Conservation (phyloP, 108 stramenopile genomes). For the Cyclotella atomus region DNA sequence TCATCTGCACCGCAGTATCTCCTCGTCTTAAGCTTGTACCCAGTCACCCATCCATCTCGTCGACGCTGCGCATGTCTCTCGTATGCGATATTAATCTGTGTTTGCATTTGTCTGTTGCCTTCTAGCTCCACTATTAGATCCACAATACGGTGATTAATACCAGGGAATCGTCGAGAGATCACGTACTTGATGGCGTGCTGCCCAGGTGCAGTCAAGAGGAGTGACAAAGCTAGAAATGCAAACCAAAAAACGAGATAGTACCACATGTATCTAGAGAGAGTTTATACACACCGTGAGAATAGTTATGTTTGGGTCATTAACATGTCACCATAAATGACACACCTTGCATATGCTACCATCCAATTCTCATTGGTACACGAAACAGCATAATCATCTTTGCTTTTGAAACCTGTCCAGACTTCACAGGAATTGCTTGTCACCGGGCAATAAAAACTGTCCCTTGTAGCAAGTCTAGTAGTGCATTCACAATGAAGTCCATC, state of each 20-base stretch:
- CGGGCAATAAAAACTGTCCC: constrained; percentile 24
- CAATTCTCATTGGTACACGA: constrained; percentile 20
- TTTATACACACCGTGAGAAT: too few relatives aligned
- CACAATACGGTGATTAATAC: constrained; percentile 25
- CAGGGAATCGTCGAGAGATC: constrained; percentile 14
- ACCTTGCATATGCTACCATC: constrained; percentile 13
- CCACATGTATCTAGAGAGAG: too few relatives aligned
- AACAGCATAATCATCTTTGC: constrained; percentile 14
- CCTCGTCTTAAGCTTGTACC: constrained; percentile 31
- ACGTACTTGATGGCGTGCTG: constrained; percentile 33
- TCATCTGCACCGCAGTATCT: not conserved
- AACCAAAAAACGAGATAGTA: constrained; percentile 26
- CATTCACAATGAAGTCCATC: constrained; percentile 2
- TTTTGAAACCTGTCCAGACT: not conserved
- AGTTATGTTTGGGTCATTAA: too few relatives aligned
- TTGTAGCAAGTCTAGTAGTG: not conserved
- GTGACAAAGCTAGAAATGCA: not conserved
- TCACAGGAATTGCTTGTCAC: constrained; percentile 8
- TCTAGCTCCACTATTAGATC: constrained; percentile 24
- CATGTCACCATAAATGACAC: too few relatives aligned
- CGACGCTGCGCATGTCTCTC: constrained; percentile 12
- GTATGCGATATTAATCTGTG: not conserved
- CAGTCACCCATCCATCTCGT: constrained; percentile 24
- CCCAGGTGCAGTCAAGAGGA: constrained; percentile 12
- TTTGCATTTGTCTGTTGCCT: not conserved